phyloP scores from a whole-genome alignment of 495 filamentous ascomycete genomes.

The Penicillium lagena region DNA sequence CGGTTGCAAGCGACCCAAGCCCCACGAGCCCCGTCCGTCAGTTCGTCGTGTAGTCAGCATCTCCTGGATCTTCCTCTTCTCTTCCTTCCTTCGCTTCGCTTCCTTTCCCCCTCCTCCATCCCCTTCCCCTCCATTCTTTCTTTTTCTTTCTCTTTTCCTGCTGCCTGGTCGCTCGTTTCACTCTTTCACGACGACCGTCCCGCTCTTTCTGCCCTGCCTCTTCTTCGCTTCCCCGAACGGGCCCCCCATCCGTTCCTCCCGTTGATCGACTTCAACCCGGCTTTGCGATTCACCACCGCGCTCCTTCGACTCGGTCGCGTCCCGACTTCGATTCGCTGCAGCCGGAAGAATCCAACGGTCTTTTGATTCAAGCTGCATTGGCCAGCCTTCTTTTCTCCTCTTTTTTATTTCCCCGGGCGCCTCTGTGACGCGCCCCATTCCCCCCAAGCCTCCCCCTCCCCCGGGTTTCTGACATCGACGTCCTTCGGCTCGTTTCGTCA shows the following conservation, averaged over 20 bases:
- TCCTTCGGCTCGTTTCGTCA: constrained; percentile 15
- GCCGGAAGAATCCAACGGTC: constrained; percentile 7
- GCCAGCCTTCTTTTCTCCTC: constrained; percentile 30
- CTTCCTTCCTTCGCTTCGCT: constrained; percentile 16
- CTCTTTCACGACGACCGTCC: constrained; percentile 35
- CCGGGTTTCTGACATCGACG: constrained; percentile 22
- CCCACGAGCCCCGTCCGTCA: not conserved
- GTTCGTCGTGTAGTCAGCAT: constrained; percentile 18
- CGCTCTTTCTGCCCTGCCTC: constrained; percentile 19
- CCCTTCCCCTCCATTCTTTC: constrained; percentile 16
- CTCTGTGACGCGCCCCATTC: constrained; percentile 36
- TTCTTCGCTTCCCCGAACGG: constrained; percentile 26
- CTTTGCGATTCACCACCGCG: constrained; percentile 12
- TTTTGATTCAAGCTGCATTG: constrained; percentile 33
- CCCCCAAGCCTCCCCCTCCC: constrained; percentile 17
- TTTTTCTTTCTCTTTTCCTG: constrained; percentile 17
- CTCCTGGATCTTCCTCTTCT: constrained; percentile 21
- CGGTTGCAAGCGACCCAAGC: not conserved
- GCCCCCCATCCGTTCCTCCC: constrained; percentile 14
- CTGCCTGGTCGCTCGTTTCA: constrained; percentile 34
- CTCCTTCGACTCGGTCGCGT: not conserved
- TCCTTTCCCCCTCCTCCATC: constrained; percentile 19
- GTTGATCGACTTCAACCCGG: constrained; percentile 26
- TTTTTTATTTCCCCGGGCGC: constrained; percentile 25
- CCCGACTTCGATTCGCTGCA: constrained; percentile 2